Percentiles rank a stretch among this genome's conserved stretches.
phyloP scores from a whole-genome alignment of 345 rosid genomes.

The Ceriops decandra region DNA sequence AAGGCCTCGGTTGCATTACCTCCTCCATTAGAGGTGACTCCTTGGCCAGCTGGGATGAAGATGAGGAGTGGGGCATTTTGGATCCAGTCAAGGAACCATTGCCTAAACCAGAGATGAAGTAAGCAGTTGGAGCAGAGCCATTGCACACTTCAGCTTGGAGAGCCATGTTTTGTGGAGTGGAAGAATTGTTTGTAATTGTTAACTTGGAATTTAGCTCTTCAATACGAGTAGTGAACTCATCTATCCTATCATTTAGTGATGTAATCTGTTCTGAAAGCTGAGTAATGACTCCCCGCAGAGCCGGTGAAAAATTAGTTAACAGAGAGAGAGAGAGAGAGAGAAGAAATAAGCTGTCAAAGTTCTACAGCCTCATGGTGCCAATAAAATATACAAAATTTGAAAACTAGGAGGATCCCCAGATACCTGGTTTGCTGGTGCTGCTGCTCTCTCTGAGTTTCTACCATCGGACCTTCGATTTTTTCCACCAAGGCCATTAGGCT shows the following conservation, averaged over 20 bases:
- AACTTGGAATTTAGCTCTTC: slow-evolving; percentile 79
- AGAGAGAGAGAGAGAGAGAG: slow-evolving; percentile 7
- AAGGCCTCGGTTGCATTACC: slow-evolving; percentile 37
- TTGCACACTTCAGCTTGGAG: slow-evolving; percentile 60
- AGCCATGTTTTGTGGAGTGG: slow-evolving; percentile 66
- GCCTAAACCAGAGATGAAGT: slow-evolving; percentile 76
- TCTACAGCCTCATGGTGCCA: slow-evolving; percentile 3
- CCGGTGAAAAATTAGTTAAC: background rate
- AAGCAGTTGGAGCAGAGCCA: slow-evolving; percentile 80
- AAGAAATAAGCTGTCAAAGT: background rate
- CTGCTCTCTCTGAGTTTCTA: slow-evolving; percentile 41
- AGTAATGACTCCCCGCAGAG: slow-evolving; percentile 55
- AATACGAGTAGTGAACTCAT: slow-evolving; percentile 67
- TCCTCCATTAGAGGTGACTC: slow-evolving; percentile 78
- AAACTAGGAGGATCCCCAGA: background rate
- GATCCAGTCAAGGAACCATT: slow-evolving; percentile 70
- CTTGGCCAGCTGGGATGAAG: slow-evolving; percentile 74
- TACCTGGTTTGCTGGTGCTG: slow-evolving; percentile 56
- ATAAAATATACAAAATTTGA: slow-evolving; percentile 2
- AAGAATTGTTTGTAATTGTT: slow-evolving; percentile 41
- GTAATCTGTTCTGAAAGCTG: slow-evolving; percentile 94
- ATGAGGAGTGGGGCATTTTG: slow-evolving; percentile 63
- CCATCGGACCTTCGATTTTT: slow-evolving; percentile 45
- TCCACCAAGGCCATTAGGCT: slow-evolving; percentile 37
- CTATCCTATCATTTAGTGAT: slow-evolving; percentile 81